Base-by-base conservation (phyloP, 495 filamentous ascomycete genomes). In the Aspergillus egyptiacus region DNA sequence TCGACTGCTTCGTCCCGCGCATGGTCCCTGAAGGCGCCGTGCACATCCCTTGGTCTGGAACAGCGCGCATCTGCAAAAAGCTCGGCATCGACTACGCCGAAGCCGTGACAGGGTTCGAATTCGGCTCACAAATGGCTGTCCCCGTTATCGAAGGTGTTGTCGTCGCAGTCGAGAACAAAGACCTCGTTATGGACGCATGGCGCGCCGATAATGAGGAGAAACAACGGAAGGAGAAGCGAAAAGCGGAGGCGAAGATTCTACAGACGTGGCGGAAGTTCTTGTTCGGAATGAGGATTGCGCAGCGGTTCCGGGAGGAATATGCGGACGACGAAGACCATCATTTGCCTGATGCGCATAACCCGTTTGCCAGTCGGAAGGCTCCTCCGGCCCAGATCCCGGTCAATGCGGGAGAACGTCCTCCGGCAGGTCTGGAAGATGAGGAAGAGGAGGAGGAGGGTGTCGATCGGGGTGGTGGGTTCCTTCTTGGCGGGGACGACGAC, bases 31-130 rank as follows among this genome's bases (percentile, higher is more conserved):
- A 71, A 34, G 93, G 82, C 1, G 90, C 91, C 5, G 76, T 86
- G 9, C 93, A 99, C 64, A 73, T 99, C 15, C 86, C 85, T 0
- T 79, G 83, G 36, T 79, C 84, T 30, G 87, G 89, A 3, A 85
- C 83, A 0, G 83, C 81, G 32, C 81, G 79, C 41, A 71, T 97
- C 8, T 95, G 91, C 54, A 91, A 86, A 57, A 81, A 84, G 47
- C 74, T 99, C 2, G 82, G 79, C 13, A 84, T 99, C 31, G 87
- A 95, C 55, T 94, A 83, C 62, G 94, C 94, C 0, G 93, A 99
- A 59, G 93, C 94, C 15, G 91, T 96, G 8, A 91, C 86, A 3
- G 94, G 89, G 3, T 99, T 99, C 67, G 93, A 99, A 63, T 99
- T 99, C 67, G 87, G 88, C 8, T 83, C 87, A 37, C 83, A 90